Percentiles rank a stretch among this genome's conserved stretches.
Conservation (phyloP, 2,329 filamentous ascomycete genomes). For the Pezicula radicicola region DNA sequence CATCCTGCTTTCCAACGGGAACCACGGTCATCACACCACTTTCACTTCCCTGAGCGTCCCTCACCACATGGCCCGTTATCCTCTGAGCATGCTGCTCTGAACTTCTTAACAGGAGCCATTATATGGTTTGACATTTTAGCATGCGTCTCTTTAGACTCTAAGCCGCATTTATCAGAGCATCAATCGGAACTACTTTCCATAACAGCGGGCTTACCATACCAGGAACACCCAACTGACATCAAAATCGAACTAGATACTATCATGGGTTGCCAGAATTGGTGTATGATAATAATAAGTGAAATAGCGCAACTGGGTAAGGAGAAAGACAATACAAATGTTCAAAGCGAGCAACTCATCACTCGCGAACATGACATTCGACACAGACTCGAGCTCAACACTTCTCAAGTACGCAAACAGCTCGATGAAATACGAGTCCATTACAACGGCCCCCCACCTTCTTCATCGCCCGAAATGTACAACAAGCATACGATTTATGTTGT, state of each 20-base stretch:
- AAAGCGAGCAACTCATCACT: background rate
- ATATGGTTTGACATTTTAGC: constrained; percentile 47
- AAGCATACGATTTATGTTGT: constrained; percentile 6
- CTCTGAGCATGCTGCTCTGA: constrained; percentile 40
- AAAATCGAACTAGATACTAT: constrained; percentile 44
- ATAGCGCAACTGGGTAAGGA: constrained; percentile 50
- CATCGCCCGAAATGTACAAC: background rate
- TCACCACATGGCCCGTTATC: constrained; percentile 36
- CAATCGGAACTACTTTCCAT: constrained; percentile 5
- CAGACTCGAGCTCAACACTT: background rate
- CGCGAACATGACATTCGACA: background rate
- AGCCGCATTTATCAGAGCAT: constrained; percentile 1
- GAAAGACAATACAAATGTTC: constrained; percentile 45
- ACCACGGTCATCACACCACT: too few relatives aligned
- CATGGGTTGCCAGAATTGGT: constrained; percentile 53
- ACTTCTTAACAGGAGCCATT: constrained; percentile 46
- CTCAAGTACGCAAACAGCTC: background rate
- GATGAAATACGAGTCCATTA: background rate
- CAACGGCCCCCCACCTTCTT: constrained; percentile 1
- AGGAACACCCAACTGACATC: too few relatives aligned
- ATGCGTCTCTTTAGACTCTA: constrained; percentile 37
- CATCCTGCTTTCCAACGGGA: background rate
- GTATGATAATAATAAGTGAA: constrained; percentile 46
- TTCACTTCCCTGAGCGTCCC: background rate
- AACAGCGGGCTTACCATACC: constrained; percentile 2